phyloP scores from a whole-genome alignment of 768 basidiomycete species.

The Chalciporus chontae region DNA sequence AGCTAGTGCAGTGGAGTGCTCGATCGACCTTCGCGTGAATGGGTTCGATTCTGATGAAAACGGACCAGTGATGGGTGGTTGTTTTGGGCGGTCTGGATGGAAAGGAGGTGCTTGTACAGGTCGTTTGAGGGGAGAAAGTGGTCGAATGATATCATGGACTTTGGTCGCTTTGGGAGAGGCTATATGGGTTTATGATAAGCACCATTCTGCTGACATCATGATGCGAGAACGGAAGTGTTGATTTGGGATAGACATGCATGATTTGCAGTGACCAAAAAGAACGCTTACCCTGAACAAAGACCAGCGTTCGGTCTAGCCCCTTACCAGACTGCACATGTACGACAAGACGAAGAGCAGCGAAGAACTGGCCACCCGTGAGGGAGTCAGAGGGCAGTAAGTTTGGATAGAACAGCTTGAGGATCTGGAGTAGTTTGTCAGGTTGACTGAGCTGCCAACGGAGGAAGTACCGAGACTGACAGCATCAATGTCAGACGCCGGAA shows the following conservation, averaged over 20 bases:
- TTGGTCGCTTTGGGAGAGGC: slow-evolving; percentile 17
- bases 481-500: slow-evolving; percentile 55
- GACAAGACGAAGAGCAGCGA: slow-evolving; percentile 67
- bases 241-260: neutral
- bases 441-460: neutral
- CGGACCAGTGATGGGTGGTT: slow-evolving; percentile 13
- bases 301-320: slow-evolving; percentile 59
- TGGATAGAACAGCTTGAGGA: slow-evolving; percentile 63
- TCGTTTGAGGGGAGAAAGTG: slow-evolving; percentile 23
- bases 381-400: slow-evolving; percentile 48
- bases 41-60: slow-evolving; percentile 29
- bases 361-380: slow-evolving; percentile 70
- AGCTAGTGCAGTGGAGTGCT: slow-evolving; percentile 1
- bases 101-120: slow-evolving; percentile 23
- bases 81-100: slow-evolving; percentile 27
- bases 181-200: slow-evolving; percentile 13
- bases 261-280: neutral
- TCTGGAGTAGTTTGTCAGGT: slow-evolving; percentile 35
- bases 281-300: slow-evolving; percentile 69
- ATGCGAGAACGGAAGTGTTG: neutral
- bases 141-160: slow-evolving; percentile 1
- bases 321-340: slow-evolving; percentile 60
- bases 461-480: slow-evolving; percentile 39
- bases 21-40: slow-evolving; percentile 23
- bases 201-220: neutral